phyloP scores from a whole-genome alignment of 148 eudicot genomes.

The Silene uniflora region DNA sequence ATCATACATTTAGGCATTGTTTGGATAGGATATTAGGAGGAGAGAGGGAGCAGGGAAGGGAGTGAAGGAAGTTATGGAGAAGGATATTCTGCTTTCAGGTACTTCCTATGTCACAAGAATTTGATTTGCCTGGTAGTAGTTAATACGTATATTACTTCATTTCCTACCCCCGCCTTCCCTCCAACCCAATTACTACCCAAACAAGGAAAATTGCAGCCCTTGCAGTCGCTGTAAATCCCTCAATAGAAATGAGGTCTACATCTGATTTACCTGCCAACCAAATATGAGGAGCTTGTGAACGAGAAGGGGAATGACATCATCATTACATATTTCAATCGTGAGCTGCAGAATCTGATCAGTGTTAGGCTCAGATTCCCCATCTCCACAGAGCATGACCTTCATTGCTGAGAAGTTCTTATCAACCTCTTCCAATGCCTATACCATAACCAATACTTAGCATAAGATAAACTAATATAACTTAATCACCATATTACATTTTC shows the following conservation, averaged over 20 bases:
- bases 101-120: no score
- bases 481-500: not conserved
- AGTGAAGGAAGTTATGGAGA: no score
- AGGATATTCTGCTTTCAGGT: no score
- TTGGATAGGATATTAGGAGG: no score
- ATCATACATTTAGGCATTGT: not conserved
- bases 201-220: no score
- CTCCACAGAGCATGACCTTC: slow-evolving; percentile 86
- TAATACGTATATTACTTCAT: no score
- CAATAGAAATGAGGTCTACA: not conserved
- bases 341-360: slow-evolving; percentile 75
- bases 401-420: slow-evolving; percentile 75
- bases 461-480: not conserved
- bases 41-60: no score
- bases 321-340: slow-evolving; percentile 69
- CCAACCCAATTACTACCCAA: no score
- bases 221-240: no score
- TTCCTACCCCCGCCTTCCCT: no score
- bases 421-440: slow-evolving; percentile 92
- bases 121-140: no score
- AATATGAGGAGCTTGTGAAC: slow-evolving; percentile 69
- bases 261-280: slow-evolving; percentile 78
- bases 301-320: slow-evolving; percentile 74
- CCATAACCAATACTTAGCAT: slow-evolving; percentile 1
- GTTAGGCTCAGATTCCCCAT: slow-evolving; percentile 82